Percentiles rank a stretch among this genome's conserved stretches.
Evolutionary conservation across 805 yeast genomes (phyloP).

Genomic region (Yamadazyma phyllophila): DNA sequence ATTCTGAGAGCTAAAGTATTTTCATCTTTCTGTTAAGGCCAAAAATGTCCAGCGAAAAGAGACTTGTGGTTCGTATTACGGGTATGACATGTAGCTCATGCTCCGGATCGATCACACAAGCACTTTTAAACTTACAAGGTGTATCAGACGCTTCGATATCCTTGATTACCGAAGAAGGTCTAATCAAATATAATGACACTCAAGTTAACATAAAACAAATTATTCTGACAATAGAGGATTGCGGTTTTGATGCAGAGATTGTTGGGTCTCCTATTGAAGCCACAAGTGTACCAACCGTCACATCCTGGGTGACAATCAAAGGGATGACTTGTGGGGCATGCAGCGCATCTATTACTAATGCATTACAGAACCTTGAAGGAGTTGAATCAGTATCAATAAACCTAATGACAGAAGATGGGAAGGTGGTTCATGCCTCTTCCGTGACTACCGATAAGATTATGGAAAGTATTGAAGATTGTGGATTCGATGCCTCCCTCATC

Average conservation of each 20-base stretch:
- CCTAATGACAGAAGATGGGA: constrained; percentile 37
- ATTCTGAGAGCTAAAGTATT: not conserved
- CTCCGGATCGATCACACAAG: constrained; percentile 60
- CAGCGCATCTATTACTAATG: constrained; percentile 37
- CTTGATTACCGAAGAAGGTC: constrained; percentile 69
- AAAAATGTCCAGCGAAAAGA: not conserved
- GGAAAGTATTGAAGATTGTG: constrained; percentile 41
- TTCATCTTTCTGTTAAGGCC: not conserved
- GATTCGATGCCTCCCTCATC: constrained; percentile 48
- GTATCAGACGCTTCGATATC: constrained; percentile 60
- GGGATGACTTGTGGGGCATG: constrained; percentile 47
- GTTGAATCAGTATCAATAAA: constrained; percentile 30
- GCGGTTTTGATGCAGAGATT: constrained; percentile 58
- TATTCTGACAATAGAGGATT: constrained; percentile 26
- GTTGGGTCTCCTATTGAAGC: constrained; percentile 38
- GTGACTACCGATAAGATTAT: constrained; percentile 19
- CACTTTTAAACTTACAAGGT: constrained; percentile 47
- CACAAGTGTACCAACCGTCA: constrained; percentile 2
- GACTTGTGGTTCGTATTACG: constrained; percentile 7
- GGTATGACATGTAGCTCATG: constrained; percentile 96
- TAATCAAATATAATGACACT: constrained; percentile 43
- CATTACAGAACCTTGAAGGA: constrained; percentile 24
- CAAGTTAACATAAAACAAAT: constrained; percentile 15
- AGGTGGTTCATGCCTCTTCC: constrained; percentile 23
- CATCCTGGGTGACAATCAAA: constrained; percentile 30